Evolutionary conservation across 495 filamentous ascomycete genomes (phyloP), one percentile per base, ranked within the genome.

Genomic region (Trichoderma gamsii): DNA sequence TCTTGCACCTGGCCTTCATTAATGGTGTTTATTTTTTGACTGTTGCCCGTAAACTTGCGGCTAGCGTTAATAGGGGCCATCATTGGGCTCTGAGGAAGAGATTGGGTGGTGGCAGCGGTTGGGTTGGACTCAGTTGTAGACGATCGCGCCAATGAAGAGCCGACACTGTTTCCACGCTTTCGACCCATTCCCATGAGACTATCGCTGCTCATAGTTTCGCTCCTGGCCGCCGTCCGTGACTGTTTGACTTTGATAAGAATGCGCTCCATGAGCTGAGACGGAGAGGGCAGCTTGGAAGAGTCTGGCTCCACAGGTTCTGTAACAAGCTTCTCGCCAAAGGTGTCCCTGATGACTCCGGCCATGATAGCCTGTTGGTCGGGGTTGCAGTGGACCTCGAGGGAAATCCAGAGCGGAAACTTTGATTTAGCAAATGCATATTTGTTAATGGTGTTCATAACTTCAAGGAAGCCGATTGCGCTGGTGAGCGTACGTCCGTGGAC

Each of bases 201-300:
- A 16, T 82, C 71, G 63, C 72, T 64, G 65, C 75, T 74, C 56
- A 72, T 74, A 41, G 69, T 75, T 71, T 73, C 78, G 69, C 77
- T 79, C 74, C 79, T 79, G 67, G 71, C 75, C 27, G 72, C 75
- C 27, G 72, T 78, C 61, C 78, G 79, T 38, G 82, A 76, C 68
- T 82, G 88, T 74, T 99, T 99, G 69, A 97, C 95, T 73, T 99
- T 99, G 79, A 99, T 88, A 65, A 99, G 79, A 70, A 99, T 92
- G 41, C 86, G 88, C 71, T 89, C 80, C 76, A 87, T 89, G 29
- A 99, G 80, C 64, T 97, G 89, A 44, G 96, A 89, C 0, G 95
- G 95, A 0, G 92, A 90, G 1, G 95, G 95, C 27, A 99, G 85
- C 52, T 81, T 77, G 67, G 83, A 81, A 2, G 84, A 79, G 68